phyloP scores from a whole-genome alignment of 495 filamentous ascomycete genomes.

The Neurospora sp. region DNA sequence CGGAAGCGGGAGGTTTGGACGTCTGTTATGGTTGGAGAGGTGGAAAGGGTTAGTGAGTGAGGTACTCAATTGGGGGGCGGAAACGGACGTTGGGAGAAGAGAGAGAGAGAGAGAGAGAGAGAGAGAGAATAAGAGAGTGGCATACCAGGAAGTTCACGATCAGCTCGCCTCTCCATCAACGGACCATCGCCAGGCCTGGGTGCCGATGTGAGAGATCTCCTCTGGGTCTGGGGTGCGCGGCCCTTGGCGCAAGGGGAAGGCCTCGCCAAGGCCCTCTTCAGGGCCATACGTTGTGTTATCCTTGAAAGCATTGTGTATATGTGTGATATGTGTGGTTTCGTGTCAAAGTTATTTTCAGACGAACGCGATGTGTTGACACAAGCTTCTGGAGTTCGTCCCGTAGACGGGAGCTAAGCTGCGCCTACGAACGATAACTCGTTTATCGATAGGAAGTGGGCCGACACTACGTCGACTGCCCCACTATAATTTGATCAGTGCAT shows the following conservation, averaged over 20 bases:
- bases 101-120: background rate
- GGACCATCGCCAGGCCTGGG: slow-evolving; percentile 52
- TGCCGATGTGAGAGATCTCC: slow-evolving; percentile 31
- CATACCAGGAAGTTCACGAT: slow-evolving; percentile 65
- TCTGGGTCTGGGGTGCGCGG: slow-evolving; percentile 6
- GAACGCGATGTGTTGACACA: background rate
- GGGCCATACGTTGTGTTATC: slow-evolving; percentile 24
- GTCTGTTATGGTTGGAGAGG: slow-evolving; percentile 10
- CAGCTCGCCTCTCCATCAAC: slow-evolving; percentile 67
- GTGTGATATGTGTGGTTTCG: slow-evolving; percentile 4
- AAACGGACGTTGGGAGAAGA: background rate
- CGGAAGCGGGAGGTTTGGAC: slow-evolving; percentile 23
- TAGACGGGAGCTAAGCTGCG: background rate
- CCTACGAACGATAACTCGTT: background rate
- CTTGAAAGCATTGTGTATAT: slow-evolving; percentile 27
- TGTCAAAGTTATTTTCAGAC: background rate
- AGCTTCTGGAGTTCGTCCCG: background rate
- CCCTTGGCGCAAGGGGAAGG: background rate
- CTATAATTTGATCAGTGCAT: background rate
- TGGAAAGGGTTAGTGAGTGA: background rate
- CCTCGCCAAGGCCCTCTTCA: slow-evolving; percentile 9
- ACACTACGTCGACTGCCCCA: background rate
- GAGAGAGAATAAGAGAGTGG: too few relatives aligned
- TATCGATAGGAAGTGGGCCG: background rate
- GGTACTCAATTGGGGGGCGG: background rate